Conservation (phyloP, 2,329 filamentous ascomycete species). For the Gaeumannomyces sp. region DNA sequence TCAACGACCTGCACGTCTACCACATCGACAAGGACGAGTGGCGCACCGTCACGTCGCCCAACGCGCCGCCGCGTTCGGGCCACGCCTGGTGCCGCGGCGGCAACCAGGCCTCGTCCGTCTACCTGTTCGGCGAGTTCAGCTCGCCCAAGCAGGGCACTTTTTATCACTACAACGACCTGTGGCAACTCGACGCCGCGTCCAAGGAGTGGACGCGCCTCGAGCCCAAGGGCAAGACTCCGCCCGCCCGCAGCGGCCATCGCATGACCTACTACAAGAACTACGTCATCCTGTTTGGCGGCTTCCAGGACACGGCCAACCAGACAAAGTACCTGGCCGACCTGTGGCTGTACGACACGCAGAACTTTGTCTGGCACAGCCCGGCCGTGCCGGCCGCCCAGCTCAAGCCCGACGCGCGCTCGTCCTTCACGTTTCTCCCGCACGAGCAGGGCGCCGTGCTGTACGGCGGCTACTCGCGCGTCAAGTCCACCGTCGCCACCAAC, state of each 20-base stretch:
- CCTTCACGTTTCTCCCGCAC: conserved; percentile 86
- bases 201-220: conserved; percentile 92
- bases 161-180: conserved; percentile 99
- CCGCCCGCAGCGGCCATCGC: conserved; percentile 82
- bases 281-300: conserved; percentile 90
- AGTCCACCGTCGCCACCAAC: conserved; percentile 54
- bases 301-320: conserved; percentile 92
- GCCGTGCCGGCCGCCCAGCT: conserved; percentile 69
- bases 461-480: conserved; percentile 90
- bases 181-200: conserved; percentile 76
- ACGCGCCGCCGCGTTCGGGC: conserved; percentile 83
- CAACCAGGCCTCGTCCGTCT: conserved; percentile 73
- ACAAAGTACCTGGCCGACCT: conserved; percentile 91
- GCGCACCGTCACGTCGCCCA: conserved; percentile 84
- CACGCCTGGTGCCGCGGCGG: conserved; percentile 92
- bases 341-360: conserved; percentile 91
- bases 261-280: conserved; percentile 99
- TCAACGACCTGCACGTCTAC: conserved; percentile 61
- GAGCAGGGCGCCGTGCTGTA: conserved; percentile 86
- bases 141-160: conserved; percentile 97
- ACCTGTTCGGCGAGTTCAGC: conserved; percentile 94
- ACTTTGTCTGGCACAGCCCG: conserved; percentile 78
- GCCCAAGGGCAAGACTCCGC: conserved; percentile 67
- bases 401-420: conserved; percentile 85
- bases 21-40: conserved; percentile 83